A percentile compares a stretch with the other conserved stretches of the same genome.
phyloP scores from a whole-genome alignment of 257 asterid species.

The Coffea canephora region DNA sequence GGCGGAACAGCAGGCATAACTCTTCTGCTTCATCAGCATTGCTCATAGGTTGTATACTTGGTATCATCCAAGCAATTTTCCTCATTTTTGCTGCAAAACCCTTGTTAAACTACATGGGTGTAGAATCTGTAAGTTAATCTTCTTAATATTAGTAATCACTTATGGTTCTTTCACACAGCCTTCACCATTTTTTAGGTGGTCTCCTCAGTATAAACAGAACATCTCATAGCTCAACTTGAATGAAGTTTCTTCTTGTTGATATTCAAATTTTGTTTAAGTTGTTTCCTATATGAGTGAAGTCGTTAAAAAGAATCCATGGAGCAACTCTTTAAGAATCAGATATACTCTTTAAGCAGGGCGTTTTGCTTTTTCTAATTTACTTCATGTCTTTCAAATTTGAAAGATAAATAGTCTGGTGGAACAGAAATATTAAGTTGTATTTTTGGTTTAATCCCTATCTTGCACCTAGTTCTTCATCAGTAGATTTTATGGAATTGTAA shows the following conservation, averaged over 20 bases:
- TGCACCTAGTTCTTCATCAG: neutral
- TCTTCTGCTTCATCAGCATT: constrained; percentile 57
- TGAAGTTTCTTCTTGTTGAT: neutral
- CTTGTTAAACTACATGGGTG: constrained; percentile 43
- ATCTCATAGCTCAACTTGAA: neutral
- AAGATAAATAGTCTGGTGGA: neutral
- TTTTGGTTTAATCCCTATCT: neutral
- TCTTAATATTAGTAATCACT: neutral
- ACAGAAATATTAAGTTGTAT: neutral
- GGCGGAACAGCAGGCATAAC: constrained; percentile 27
- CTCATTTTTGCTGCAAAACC: constrained; percentile 48
- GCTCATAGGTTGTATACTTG: constrained; percentile 45
- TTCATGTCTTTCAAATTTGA: neutral
- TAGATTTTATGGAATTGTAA: neutral
- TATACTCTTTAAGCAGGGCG: neutral
- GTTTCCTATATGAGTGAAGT: neutral
- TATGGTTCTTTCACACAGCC: neutral
- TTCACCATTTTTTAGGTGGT: neutral
- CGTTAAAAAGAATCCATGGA: neutral
- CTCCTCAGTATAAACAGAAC: neutral
- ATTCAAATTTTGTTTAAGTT: neutral
- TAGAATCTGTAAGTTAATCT: constrained; percentile 36
- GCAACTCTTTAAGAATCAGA: neutral
- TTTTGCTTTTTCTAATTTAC: neutral
- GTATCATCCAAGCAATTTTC: constrained; percentile 42